Percentiles rank a stretch among this genome's conserved stretches.
Evolutionary conservation across 1,284 basidiomycete genomes (phyloP).

Genomic region (Boletus subluridellus): DNA sequence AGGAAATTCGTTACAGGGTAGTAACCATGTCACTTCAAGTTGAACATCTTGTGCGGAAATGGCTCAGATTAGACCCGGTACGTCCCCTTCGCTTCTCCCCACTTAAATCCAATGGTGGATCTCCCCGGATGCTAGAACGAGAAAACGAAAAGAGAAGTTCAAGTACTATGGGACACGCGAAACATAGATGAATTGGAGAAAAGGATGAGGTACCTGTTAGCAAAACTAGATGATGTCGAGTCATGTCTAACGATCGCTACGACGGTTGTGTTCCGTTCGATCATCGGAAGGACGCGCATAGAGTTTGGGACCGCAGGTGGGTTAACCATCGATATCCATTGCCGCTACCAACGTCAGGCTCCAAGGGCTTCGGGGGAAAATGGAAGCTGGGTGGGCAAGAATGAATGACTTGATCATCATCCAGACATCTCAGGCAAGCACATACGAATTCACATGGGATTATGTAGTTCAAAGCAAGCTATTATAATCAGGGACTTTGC

Average conservation of each 20-base stretch:
- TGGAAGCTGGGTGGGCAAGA: slow-evolving; percentile 82
- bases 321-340: slow-evolving; percentile 6
- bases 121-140: slow-evolving; percentile 43
- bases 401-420: slow-evolving; percentile 86
- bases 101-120: background rate
- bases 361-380: slow-evolving; percentile 70
- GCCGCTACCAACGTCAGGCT: slow-evolving; percentile 1
- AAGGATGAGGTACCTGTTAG: slow-evolving; percentile 50
- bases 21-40: slow-evolving; percentile 25
- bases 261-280: background rate
- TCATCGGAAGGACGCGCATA: slow-evolving; percentile 55
- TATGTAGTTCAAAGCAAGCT: background rate
- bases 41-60: slow-evolving; percentile 50
- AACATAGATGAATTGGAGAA: slow-evolving; percentile 51
- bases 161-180: slow-evolving; percentile 44
- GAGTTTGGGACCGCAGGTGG: slow-evolving; percentile 83
- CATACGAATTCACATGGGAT: background rate
- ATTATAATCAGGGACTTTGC: slow-evolving; percentile 59
- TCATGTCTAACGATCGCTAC: background rate
- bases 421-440: slow-evolving; percentile 70
- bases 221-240: background rate
- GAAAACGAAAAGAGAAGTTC: slow-evolving; percentile 52
- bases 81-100: background rate
- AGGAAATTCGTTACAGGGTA: background rate
- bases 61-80: slow-evolving; percentile 56